Evolutionary conservation across 1,139 yeast genomes (phyloP), one percentile per base, ranked within the genome.

Genomic region (Taphrina deformans): DNA sequence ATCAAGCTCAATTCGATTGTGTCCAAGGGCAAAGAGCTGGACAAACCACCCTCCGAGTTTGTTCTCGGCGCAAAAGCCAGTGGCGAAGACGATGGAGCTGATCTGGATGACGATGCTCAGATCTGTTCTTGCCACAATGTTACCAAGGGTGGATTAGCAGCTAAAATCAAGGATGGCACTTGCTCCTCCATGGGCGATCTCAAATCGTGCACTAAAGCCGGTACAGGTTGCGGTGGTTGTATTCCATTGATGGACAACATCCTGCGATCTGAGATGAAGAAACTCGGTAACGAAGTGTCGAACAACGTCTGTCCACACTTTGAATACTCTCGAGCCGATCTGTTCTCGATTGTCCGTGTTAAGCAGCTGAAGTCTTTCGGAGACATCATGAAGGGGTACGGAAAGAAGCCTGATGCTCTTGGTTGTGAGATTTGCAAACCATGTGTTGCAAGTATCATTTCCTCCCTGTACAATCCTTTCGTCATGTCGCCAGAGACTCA

Each of bases 381-480:
- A 26, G 72, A 71, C 41, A 74, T 75, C 29, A 74, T 75, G 76
- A 40, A 64, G 29, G 67, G 71, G 16, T 67, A 74, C 41, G 74
- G 77, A 18, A 65, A 67, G 1, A 69, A 67, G 46, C 73, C 75
- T 1, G 71, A 69, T 0, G 70, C 75, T 16, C 70, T 70, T 12
- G 77, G 78, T 7, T 75, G 78, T 68, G 78, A 75, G 58, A 71
- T 75, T 27, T 75, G 78, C 69, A 75, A 75, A 62, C 77, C 78
- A 9, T 72, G 76, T 7, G 69, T 75, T 66, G 78, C 76, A 6
- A 74, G 77, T 4, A 75, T 75, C 27, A 67, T 75, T 24, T 71
- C 77, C 2, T 74, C 77, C 24, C 67, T 75, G 27, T 75, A 69
- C 69, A 75, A 75, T 66, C 71, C 73, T 38, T 75, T 73, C 56